These are phyloP conservation scores for Plasmopara muralis DNA, from an alignment of 352 stramenopile genomes.

Conservation along the genomic window DNA sequence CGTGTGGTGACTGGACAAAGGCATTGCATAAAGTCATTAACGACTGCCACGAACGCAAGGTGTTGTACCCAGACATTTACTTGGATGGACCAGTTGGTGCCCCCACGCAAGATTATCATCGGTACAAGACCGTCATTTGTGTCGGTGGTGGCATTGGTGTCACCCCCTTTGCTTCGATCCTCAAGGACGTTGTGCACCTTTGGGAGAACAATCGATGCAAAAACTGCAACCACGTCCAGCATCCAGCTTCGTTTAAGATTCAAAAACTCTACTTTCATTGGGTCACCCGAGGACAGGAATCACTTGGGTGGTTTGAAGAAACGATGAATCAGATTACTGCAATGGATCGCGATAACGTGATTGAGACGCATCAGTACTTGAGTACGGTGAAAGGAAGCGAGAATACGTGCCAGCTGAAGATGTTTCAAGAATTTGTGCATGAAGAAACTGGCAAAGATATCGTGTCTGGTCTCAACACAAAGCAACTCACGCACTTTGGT, in stretches of 20 bases:
- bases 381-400: conserved; percentile 73
- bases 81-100: conserved; percentile 69
- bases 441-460: conserved; percentile 70
- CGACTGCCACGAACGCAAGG: conserved; percentile 57
- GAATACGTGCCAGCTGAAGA: conserved; percentile 64
- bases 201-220: conserved; percentile 72
- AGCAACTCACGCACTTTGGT: conserved; percentile 80
- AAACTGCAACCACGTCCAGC: conserved; percentile 63
- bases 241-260: conserved; percentile 68
- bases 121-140: conserved; percentile 71
- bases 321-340: conserved; percentile 82
- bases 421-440: conserved; percentile 84
- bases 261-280: conserved; percentile 87
- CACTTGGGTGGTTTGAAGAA: conserved; percentile 75
- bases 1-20: conserved; percentile 66
- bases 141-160: conserved; percentile 74
- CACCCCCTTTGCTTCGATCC: conserved; percentile 75
- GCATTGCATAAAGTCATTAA: conserved; percentile 50
- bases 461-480: conserved; percentile 68
- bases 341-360: conserved; percentile 70
- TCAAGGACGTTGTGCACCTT: conserved; percentile 69
- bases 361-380: conserved; percentile 81
- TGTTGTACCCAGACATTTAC: conserved; percentile 62
- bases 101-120: conserved; percentile 69
- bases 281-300: conserved; percentile 72